Conservation (phyloP, 176 grass and related monocot species). For the Alloteropsis semialata region DNA sequence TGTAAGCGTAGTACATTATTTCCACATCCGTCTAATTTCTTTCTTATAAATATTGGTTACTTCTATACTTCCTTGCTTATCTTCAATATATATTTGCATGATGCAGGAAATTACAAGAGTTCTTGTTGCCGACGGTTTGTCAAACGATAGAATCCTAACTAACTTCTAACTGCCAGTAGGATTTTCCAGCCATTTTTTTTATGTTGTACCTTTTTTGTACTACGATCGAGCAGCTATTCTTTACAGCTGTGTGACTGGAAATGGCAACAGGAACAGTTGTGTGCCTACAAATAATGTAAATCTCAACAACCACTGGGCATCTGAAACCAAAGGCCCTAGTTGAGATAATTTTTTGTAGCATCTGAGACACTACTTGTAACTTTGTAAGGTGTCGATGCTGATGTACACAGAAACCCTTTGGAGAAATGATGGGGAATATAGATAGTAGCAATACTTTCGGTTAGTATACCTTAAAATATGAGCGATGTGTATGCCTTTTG, state of each 20-base stretch:
- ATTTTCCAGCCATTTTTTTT: slow-evolving; percentile 17
- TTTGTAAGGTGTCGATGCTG: not conserved
- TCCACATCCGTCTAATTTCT: not conserved
- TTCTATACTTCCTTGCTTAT: not conserved
- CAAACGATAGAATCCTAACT: slow-evolving; percentile 70
- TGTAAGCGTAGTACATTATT: not conserved
- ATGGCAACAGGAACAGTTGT: slow-evolving; percentile 19
- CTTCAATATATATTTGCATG: not conserved
- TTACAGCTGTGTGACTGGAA: not conserved
- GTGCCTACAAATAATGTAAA: slow-evolving; percentile 39
- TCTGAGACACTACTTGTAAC: not conserved
- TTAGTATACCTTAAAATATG: not conserved
- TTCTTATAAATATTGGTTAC: not conserved
- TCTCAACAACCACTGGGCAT: not conserved
- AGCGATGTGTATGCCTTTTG: not conserved
- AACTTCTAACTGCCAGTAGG: slow-evolving; percentile 48
- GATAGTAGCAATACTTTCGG: slow-evolving; percentile 1
- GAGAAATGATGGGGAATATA: not conserved
- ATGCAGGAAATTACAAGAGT: slow-evolving; percentile 72
- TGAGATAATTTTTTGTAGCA: slow-evolving; percentile 8
- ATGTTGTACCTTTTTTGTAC: slow-evolving; percentile 28
- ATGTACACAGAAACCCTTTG: not conserved
- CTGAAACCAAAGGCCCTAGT: not conserved
- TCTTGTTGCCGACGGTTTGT: slow-evolving; percentile 68
- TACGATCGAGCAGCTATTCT: not conserved